Conservation (phyloP, 805 yeast species). For the Candida hispaniensis region DNA sequence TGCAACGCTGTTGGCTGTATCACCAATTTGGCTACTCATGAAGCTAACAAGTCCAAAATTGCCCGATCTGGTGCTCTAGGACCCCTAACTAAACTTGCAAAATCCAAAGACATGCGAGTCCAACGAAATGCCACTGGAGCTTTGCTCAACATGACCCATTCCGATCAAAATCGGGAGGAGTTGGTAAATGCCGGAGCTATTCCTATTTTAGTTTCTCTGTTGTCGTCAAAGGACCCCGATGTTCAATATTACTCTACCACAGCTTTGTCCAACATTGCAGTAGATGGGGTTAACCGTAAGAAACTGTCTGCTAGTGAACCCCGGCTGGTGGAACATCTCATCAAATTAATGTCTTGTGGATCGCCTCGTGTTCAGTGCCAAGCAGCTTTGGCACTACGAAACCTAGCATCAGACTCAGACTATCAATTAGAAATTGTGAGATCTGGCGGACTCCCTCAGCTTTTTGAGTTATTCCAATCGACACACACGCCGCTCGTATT, state of each 20-base stretch:
- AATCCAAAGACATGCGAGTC: constrained; percentile 87
- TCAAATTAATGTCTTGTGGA: constrained; percentile 82
- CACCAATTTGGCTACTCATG: constrained; percentile 95
- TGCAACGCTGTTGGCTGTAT: constrained; percentile 99
- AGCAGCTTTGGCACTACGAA: constrained; percentile 91
- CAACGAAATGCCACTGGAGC: constrained; percentile 99
- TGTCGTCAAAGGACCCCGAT: constrained; percentile 83
- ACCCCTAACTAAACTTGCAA: constrained; percentile 89
- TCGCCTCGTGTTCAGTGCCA: constrained; percentile 96
- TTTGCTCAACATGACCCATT: constrained; percentile 93
- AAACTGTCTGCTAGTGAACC: constrained; percentile 88
- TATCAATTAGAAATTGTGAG: constrained; percentile 93
- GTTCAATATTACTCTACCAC: constrained; percentile 98
- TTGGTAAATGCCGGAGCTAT: constrained; percentile 97
- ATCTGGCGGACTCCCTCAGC: constrained; percentile 89
- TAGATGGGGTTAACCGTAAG: constrained; percentile 83
- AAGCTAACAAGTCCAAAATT: constrained; percentile 89
- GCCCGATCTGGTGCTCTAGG: constrained; percentile 94
- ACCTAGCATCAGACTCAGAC: constrained; percentile 89
- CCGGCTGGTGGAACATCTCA: constrained; percentile 75
- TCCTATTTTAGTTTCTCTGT: constrained; percentile 81
- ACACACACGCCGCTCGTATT: constrained; percentile 83
- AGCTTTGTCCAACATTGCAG: constrained; percentile 93
- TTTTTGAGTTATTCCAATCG: constrained; percentile 81
- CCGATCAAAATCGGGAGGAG: constrained; percentile 91